A percentile compares a stretch with the other conserved stretches of the same genome.
These are phyloP conservation scores for Pseudogymnoascus verrucosus DNA, from an alignment of 2,329 filamentous ascomycete species.

Conservation along the genomic window DNA sequence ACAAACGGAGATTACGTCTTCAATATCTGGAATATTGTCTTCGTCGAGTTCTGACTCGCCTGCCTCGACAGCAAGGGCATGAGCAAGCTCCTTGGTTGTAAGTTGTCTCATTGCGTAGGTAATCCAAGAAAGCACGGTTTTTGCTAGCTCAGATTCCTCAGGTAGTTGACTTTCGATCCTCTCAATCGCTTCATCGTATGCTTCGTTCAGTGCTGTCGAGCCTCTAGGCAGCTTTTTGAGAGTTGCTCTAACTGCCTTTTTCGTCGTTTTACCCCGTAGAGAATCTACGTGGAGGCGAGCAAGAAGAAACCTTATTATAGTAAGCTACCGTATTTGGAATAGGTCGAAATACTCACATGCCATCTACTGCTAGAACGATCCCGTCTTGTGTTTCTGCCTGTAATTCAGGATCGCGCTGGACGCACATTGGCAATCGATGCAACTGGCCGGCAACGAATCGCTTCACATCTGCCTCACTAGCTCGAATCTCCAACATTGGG, in stretches of 20 bases:
- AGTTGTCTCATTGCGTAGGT: neutral
- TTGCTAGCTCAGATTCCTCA: neutral
- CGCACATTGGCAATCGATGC: neutral
- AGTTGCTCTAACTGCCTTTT: neutral
- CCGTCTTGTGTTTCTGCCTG: neutral
- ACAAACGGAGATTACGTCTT: constrained; percentile 21
- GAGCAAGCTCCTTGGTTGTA: neutral
- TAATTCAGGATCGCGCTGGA: neutral
- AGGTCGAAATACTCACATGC: neutral
- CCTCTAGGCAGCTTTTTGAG: neutral
- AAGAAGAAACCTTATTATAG: neutral
- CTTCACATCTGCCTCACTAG: neutral
- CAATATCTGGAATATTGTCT: neutral
- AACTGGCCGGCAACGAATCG: neutral
- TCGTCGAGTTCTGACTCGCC: neutral
- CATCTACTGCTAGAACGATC: neutral
- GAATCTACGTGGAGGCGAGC: neutral
- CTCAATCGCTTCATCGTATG: neutral
- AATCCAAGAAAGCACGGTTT: neutral
- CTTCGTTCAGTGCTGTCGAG: neutral
- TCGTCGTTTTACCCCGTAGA: neutral
- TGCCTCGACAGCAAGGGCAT: neutral
- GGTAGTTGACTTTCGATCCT: neutral
- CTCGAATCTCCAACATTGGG: neutral
- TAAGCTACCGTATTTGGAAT: neutral